Evolutionary conservation across 106 monocot genomes (phyloP).

Genomic region (Chionographis japonica): DNA sequence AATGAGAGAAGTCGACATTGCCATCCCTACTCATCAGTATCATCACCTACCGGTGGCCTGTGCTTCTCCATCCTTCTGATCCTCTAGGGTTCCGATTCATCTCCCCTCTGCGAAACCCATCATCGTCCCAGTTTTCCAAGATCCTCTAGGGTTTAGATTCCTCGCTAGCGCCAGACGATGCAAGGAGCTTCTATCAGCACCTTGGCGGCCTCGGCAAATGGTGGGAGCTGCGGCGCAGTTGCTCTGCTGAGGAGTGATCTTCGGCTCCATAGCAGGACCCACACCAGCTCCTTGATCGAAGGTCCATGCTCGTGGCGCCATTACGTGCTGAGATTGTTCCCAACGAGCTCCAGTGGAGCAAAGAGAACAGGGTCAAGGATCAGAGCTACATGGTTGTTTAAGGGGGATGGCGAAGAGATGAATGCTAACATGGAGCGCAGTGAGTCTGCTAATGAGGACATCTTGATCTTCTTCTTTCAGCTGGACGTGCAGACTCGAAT

Average conservation of each 20-base stretch:
- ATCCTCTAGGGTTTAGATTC: no score
- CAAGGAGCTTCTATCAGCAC: slow-evolving; percentile 30
- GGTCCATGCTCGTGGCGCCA: slow-evolving; percentile 12
- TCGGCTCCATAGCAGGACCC: slow-evolving; percentile 9
- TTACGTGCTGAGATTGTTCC: slow-evolving; percentile 4
- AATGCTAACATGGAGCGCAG: slow-evolving; percentile 69
- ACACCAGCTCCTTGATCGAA: slow-evolving; percentile 14
- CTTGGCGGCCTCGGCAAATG: slow-evolving; percentile 26
- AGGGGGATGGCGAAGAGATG: slow-evolving; percentile 32
- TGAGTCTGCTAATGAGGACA: slow-evolving; percentile 85
- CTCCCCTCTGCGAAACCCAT: no score
- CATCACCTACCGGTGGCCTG: no score
- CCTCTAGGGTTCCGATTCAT: no score
- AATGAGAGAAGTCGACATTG: no score
- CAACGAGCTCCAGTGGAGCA: slow-evolving; percentile 8
- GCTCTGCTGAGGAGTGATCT: slow-evolving; percentile 18
- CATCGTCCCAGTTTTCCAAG: no score
- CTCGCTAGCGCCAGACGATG: slow-evolving; percentile 22
- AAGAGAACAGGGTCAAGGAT: slow-evolving; percentile 16
- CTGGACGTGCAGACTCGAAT: slow-evolving; percentile 83
- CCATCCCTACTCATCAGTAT: no score
- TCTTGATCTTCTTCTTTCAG: slow-evolving; percentile 82
- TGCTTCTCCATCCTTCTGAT: no score
- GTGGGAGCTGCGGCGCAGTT: slow-evolving; percentile 16
- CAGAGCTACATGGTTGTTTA: slow-evolving; percentile 54